These are phyloP conservation scores for Yamadazyma dushanensis DNA, from an alignment of 1,139 yeast species.

Conservation along the genomic window DNA sequence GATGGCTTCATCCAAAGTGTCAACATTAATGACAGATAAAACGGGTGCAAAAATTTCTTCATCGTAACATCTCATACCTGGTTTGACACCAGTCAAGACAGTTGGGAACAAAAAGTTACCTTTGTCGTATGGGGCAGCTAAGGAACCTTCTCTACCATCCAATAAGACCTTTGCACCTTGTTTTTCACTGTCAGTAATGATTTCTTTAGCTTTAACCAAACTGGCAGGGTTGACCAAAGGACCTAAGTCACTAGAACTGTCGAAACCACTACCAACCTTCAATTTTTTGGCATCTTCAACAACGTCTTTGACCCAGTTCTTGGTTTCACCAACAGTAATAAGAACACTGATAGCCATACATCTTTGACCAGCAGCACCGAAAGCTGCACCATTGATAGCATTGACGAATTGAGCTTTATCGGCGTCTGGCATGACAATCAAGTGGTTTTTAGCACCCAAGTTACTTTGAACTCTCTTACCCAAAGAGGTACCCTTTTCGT, in stretches of 20 bases:
- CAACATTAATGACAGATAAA: slow-evolving; percentile 60
- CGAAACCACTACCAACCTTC: slow-evolving; percentile 69
- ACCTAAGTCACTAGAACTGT: slow-evolving; percentile 61
- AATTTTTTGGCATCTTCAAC: slow-evolving; percentile 58
- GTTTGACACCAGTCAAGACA: slow-evolving; percentile 59
- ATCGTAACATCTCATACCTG: slow-evolving; percentile 71
- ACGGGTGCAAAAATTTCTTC: slow-evolving; percentile 82
- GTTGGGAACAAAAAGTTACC: slow-evolving; percentile 82
- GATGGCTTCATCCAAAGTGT: slow-evolving; percentile 73
- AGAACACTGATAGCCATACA: slow-evolving; percentile 81
- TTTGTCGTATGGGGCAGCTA: slow-evolving; percentile 42
- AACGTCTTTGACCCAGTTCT: slow-evolving; percentile 64
- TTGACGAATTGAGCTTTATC: slow-evolving; percentile 64
- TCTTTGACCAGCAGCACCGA: slow-evolving; percentile 86
- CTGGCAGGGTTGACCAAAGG: slow-evolving; percentile 69
- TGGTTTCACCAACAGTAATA: slow-evolving; percentile 72
- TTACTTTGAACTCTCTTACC: slow-evolving; percentile 81
- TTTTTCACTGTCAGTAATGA: slow-evolving; percentile 56
- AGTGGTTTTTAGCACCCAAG: slow-evolving; percentile 77
- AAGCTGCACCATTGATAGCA: slow-evolving; percentile 74
- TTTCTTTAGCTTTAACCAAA: slow-evolving; percentile 52
- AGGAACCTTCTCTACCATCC: slow-evolving; percentile 59
- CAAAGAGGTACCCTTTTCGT: slow-evolving; percentile 64
- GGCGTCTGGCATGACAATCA: slow-evolving; percentile 73
- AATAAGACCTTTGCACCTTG: slow-evolving; percentile 61